Percentiles rank a stretch among this genome's conserved stretches.
Conservation (phyloP, 2,329 filamentous ascomycete species). For the Talaromyces albobiverticillius region DNA sequence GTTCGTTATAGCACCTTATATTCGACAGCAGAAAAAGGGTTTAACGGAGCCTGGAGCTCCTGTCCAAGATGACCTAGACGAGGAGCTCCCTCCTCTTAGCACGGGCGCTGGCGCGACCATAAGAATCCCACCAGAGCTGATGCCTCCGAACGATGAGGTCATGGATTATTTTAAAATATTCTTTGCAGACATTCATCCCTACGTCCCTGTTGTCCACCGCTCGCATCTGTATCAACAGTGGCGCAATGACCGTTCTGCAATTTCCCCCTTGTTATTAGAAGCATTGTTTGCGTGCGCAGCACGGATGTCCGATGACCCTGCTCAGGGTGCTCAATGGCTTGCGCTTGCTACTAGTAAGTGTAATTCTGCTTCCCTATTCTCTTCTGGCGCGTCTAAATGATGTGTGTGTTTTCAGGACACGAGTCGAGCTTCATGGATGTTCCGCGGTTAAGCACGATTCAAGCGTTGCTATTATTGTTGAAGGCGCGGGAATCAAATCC, state of each 20-base stretch:
- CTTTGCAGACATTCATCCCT: conserved; percentile 87
- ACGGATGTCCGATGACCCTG: conserved; percentile 75
- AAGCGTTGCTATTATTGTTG: conserved; percentile 80
- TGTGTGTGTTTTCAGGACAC: conserved; percentile 60
- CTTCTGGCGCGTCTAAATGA: conserved; percentile 5
- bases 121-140: conserved; percentile 85
- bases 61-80: conserved; percentile 67
- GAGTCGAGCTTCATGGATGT: conserved; percentile 92
- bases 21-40: conserved; percentile 61
- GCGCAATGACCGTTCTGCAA: conserved; percentile 74
- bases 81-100: conserved; percentile 65
- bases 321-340: conserved; percentile 88
- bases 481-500: conserved; percentile 91
- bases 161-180: conserved; percentile 86
- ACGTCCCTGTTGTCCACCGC: conserved; percentile 85
- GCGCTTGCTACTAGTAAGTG: conserved; percentile 77
- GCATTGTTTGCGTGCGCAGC: conserved; percentile 88
- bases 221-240: conserved; percentile 83
- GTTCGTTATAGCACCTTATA: conserved; percentile 74
- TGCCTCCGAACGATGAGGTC: conserved; percentile 82
- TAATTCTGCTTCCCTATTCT: neutral
- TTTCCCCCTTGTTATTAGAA: conserved; percentile 85
- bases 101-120: conserved; percentile 72
- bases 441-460: conserved; percentile 83
- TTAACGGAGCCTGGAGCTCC: conserved; percentile 53